Base-by-base conservation (phyloP, 1,139 yeast genomes). In the Magnusiomyces magnusii region DNA sequence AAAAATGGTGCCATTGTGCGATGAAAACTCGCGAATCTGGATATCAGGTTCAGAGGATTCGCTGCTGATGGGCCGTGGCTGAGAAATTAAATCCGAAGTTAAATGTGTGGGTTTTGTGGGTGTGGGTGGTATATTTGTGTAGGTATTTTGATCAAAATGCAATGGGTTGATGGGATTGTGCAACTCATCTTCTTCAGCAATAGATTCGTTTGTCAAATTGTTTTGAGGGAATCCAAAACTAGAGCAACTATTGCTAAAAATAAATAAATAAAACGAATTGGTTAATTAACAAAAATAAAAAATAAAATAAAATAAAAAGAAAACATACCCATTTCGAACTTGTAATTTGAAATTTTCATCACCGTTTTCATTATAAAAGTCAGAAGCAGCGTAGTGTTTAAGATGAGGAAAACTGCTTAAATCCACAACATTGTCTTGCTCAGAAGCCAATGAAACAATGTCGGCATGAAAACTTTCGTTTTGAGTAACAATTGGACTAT, bases 391-490 rank as follows among this genome's bases (percentile, higher is more conserved):
- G 27, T 53, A 53, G 19, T 53, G 55, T 17, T 44, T 42, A 21
- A 53, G 27, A 17, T 53, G 36, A 10, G 55, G 50, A 17, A 53
- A 53, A 13, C 24, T 27, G 17, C 51, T 31, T 9, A 53, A 15
- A 31, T 53, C 55, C 15, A 53, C 51, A 27, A 53, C 51, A 42
- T 24, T 53, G 2, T 47, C 51, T 10, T 44, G 28, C 15, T 53
- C 55, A 13, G 55, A 53, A 5, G 36, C 28, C 19, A 53, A n/a
- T 13, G 55, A 53, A 31, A 53, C 25, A 9, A 53, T 44, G 28
- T 53, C 55, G 1, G 55, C 55, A 21, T 42, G 55, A 19, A 53
- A 53, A 7, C 41, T 42, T n/a, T 53, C 55, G 3, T 51, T 42
- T 3, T 53, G 31, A 3, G 55, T 53, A n/a, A 47, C 41, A 28